Evolutionary conservation across 2,329 filamentous ascomycete species (phyloP).

Genomic region (Exophiala sideris): DNA sequence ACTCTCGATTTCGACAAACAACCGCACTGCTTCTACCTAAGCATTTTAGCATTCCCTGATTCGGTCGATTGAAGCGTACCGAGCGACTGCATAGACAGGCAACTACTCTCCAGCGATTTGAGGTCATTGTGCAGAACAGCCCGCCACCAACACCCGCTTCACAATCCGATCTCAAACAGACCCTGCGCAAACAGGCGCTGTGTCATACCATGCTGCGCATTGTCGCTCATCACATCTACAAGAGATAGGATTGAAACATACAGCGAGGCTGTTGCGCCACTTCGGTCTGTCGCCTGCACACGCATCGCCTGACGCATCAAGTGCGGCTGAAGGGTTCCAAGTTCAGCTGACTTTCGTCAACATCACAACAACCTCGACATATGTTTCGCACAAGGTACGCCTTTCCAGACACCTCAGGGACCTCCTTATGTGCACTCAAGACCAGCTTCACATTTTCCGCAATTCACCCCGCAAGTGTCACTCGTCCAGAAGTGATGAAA

Average conservation of each 20-base stretch:
- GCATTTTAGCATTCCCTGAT: neutral
- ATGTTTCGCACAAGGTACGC: too few species aligned
- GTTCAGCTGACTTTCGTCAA: too few species aligned
- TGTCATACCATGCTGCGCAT: conserved; percentile 18
- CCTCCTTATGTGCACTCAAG: too few species aligned
- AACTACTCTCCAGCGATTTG: neutral
- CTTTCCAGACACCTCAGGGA: too few species aligned
- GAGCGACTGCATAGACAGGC: neutral
- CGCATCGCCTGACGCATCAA: neutral
- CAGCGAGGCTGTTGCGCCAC: neutral
- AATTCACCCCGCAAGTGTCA: too few species aligned
- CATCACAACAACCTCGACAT: too few species aligned
- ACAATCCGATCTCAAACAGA: neutral
- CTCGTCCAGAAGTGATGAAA: too few species aligned
- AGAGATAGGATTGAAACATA: conserved; percentile 12
- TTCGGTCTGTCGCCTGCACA: conserved; percentile 6
- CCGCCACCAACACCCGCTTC: neutral
- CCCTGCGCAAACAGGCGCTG: neutral
- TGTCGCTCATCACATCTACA: conserved; percentile 1
- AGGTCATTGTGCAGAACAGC: too few species aligned
- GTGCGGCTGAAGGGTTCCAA: neutral
- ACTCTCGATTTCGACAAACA: neutral
- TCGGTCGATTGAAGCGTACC: neutral
- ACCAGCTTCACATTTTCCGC: too few species aligned
- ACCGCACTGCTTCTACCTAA: neutral